Conservation (phyloP, 345 rosid species). For the Syzygium jambos region DNA sequence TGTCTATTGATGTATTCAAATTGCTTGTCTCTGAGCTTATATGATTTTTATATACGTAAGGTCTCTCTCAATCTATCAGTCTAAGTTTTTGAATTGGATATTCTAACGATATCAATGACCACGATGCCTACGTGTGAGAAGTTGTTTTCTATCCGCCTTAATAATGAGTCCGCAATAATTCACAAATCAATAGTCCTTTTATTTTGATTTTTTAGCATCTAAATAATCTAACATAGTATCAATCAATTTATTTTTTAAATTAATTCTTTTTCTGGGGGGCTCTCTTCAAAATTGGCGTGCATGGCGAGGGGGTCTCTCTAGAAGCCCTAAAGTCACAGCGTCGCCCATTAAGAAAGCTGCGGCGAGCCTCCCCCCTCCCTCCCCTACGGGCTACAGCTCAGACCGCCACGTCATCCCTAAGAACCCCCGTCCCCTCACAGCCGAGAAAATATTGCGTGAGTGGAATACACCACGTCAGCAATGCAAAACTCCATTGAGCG, state of each 20-base stretch:
- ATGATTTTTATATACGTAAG: accelerated
- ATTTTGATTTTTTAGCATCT: neutral
- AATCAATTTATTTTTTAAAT: neutral
- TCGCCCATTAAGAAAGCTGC: neutral
- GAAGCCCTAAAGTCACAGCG: neutral
- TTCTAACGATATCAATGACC: accelerated
- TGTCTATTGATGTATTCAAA: no score
- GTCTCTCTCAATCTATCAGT: neutral
- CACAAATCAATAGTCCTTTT: neutral
- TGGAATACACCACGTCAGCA: no score
- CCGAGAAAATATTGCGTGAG: no score
- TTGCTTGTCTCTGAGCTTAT: no score
- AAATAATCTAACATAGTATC: neutral
- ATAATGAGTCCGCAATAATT: neutral
- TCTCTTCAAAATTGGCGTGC: neutral
- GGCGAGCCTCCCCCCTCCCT: neutral
- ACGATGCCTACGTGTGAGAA: neutral
- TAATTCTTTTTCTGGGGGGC: neutral
- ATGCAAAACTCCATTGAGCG: no score
- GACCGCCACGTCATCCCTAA: neutral
- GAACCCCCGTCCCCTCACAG: no score
- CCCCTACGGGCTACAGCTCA: neutral
- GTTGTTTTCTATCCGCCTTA: neutral
- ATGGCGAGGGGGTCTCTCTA: neutral
- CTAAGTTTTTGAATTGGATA: accelerated